Conservation (phyloP, 257 asterid genomes). For the Orobanche coerulescens region DNA sequence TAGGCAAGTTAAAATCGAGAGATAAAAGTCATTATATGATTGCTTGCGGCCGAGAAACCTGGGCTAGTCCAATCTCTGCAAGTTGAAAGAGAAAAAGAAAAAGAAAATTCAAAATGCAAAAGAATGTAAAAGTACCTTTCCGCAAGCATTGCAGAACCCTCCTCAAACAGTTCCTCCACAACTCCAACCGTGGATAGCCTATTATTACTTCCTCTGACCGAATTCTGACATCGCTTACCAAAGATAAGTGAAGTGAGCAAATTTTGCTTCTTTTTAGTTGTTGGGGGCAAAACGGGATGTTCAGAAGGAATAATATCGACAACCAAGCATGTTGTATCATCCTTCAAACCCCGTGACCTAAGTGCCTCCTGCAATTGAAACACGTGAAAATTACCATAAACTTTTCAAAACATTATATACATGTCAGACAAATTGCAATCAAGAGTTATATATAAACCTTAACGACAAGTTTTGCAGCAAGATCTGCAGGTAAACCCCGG, state of each 20-base stretch:
- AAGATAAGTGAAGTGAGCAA: slow-evolving; percentile 58
- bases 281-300: slow-evolving; percentile 62
- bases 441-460: slow-evolving; percentile 52
- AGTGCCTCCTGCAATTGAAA: slow-evolving; percentile 77
- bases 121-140: slow-evolving; percentile 58
- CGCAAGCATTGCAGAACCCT: slow-evolving; percentile 99
- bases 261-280: slow-evolving; percentile 67
- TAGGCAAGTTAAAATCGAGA: neutral
- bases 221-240: slow-evolving; percentile 48
- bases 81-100: too few relatives aligned
- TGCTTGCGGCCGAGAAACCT: too few relatives aligned
- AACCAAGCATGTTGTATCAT: slow-evolving; percentile 98
- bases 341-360: slow-evolving; percentile 94
- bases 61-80: neutral
- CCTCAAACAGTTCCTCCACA: slow-evolving; percentile 96
- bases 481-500: slow-evolving; percentile 95
- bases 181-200: slow-evolving; percentile 88
- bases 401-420: neutral
- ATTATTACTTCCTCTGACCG: slow-evolving; percentile 51
- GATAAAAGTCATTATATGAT: too few relatives aligned
- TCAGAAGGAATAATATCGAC: slow-evolving; percentile 97
- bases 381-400: slow-evolving; percentile 15
- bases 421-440: neutral
- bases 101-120: neutral
- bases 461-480: slow-evolving; percentile 94